Base-by-base conservation (phyloP, 129 eudicot genomes). In the Artemisia annua region DNA sequence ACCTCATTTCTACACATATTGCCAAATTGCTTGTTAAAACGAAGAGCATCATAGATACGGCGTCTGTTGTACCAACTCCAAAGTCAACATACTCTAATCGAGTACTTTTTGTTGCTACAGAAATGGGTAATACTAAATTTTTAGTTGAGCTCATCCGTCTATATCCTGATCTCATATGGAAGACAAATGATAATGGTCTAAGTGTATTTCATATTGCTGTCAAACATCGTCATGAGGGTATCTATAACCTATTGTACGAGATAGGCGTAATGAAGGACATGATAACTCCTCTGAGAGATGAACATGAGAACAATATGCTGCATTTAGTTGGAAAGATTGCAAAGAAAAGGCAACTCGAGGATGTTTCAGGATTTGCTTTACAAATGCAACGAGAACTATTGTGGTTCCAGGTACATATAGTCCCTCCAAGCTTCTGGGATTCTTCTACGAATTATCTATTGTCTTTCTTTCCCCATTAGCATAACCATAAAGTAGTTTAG, bases 151-250 rank as follows among this genome's bases (percentile, higher is more conserved):
- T 79, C 15, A 59, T 83, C 48, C 78, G 66, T 11, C 55, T 72
- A 7, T 83, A 83, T 71, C 87, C 87, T 8, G 87, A 79, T 79
- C 75, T 83, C 17, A 79, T 83, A 1, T 83, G 87, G 87, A 79
- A 83, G 69, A 77, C 70, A 7, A 79, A 83, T 71, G 78, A 75
- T 3, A 17, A 79, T 17, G 71, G 66, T 52, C 78, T 75, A 22
- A 83, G 75, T 70, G 65, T 79, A 10, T 83, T 83, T 66, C 87
- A 83, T 18, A 73, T 70, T 30, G 84, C 87, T 5, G 84, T 83
- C 52, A 73, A 63, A 46, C 81, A 74, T 79, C 81, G 87, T 13
- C 87, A 79, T 19, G 76, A 14, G 71, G 63, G 63, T 57, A 57
- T 57, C 63, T 57, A 57, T 28, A 57, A 57, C 63, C 63, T 57